A percentile compares a stretch with the other conserved stretches of the same genome.
Conservation (phyloP, 1,284 basidiomycete species). For the Leccinum subrobustum region DNA sequence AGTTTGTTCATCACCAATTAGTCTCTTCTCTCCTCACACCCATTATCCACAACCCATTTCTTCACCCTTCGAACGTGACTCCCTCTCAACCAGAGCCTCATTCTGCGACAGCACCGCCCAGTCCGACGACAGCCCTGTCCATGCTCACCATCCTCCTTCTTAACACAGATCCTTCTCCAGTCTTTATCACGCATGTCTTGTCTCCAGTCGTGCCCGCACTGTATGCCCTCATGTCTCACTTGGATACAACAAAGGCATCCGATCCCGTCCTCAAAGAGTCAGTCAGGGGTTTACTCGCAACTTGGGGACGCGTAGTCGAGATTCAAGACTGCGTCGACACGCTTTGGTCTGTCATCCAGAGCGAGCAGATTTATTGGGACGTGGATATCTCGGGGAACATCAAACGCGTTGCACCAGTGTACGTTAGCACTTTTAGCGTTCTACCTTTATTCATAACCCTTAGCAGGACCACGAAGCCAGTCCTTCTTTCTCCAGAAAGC, state of each 20-base stretch:
- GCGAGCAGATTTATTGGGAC: constrained; percentile 56
- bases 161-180: constrained; percentile 77
- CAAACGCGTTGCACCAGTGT: constrained; percentile 41
- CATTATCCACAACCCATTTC: constrained; percentile 46
- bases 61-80: constrained; percentile 19
- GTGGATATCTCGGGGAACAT: constrained; percentile 54
- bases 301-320: constrained; percentile 72
- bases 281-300: constrained; percentile 56
- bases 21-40: constrained; percentile 42
- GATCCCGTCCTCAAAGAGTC: constrained; percentile 63
- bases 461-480: constrained; percentile 28
- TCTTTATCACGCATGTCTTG: constrained; percentile 60
- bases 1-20: constrained; percentile 30
- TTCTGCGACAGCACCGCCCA: background rate
- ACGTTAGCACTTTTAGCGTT: constrained; percentile 1
- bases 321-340: constrained; percentile 52
- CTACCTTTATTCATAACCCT: background rate
- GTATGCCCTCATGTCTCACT: constrained; percentile 59
- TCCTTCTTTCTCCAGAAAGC: constrained; percentile 53
- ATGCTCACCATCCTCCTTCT: constrained; percentile 57
- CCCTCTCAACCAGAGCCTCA: constrained; percentile 2
- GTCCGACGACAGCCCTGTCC: constrained; percentile 42
- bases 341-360: constrained; percentile 60
- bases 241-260: constrained; percentile 53
- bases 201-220: constrained; percentile 67